Conservation (phyloP, 768 basidiomycete genomes). For the Dictyophora rubrovolvata region DNA sequence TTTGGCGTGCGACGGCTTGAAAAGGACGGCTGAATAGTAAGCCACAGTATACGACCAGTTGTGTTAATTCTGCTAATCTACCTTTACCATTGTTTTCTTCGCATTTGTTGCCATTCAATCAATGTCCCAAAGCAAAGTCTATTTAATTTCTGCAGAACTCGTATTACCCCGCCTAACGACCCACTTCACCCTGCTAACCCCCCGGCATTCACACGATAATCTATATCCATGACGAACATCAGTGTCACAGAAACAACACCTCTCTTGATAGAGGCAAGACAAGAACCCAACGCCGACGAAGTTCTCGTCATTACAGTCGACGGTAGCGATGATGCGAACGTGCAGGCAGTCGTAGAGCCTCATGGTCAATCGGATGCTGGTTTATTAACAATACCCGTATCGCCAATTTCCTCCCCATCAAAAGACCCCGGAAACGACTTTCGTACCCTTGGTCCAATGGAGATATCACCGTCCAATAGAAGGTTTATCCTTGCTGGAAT, state of each 20-base stretch:
- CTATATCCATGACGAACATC: neutral
- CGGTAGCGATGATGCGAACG: neutral
- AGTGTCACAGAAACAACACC: neutral
- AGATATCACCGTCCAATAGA: conserved; percentile 48
- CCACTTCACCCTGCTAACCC: too few relatives aligned
- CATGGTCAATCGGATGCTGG: neutral
- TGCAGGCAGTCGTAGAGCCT: neutral
- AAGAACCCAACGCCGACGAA: neutral
- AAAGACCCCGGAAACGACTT: neutral
- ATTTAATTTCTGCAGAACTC: too few relatives aligned
- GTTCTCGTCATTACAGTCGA: neutral
- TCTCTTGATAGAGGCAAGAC: neutral
- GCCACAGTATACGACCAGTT: too few relatives aligned
- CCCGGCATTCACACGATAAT: too few relatives aligned
- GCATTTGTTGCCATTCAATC: too few relatives aligned
- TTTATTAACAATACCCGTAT: neutral
- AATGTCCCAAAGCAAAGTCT: too few relatives aligned
- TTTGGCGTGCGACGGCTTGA: too few relatives aligned
- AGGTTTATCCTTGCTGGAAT: conserved; percentile 59
- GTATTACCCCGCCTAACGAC: too few relatives aligned
- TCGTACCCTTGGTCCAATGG: conserved; percentile 37
- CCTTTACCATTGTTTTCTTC: too few relatives aligned
- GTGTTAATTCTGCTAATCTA: too few relatives aligned
- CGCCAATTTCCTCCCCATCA: neutral
- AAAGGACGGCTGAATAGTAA: too few relatives aligned